Base-by-base conservation (phyloP, 2,329 filamentous ascomycete genomes). In the Microcyclosporella mali region DNA sequence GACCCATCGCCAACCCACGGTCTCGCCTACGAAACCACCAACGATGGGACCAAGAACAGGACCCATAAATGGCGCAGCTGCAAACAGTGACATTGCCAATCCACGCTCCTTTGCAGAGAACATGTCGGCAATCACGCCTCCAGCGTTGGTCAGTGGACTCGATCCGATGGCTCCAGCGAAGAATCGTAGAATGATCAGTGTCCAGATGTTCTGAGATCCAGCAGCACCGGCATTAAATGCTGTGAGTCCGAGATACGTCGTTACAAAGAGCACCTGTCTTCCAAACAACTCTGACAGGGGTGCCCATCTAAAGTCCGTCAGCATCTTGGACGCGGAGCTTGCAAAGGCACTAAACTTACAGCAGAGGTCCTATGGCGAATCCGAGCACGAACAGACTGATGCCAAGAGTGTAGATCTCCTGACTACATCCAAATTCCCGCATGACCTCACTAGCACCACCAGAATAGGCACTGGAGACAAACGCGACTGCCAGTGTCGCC, bases 1-100 rank as follows among this genome's bases (percentile, higher is more conserved):
- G 19, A 85, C 74, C 83, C 82, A 86, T 50, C 78, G 71, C 82
- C 82, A 85, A 33, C 81, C 81, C 3, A 71, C 70, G 1, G 71
- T 70, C 56, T 80, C 69, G 15, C 78, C 77, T 1, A 84, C 68
- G 58, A 85, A 87, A 4, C 81, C 81, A 47, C 79, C 79, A 1
- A 75, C 73, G 35, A 85, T 78, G 2, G 82, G 82, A 0, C 81
- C 78, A 1, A 63, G 77, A 41, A 65, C 75, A 0, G 82, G 47
- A 80, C 82, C 82, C 43, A 85, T 67, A 60, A 84, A 84, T 1
- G 82, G 82, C 6, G 81, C 79, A 12, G 78, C 71, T 3, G 81
- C 77, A 55, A 85, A 87, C 21, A 84, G 57, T 14, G 77, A 74
- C 50, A 80, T 74, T 0, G 81, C 82, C 32, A 72, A 46, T 45